These are phyloP conservation scores for Claviceps sorghi DNA, from an alignment of 2,329 filamentous ascomycete species.

Conservation along the genomic window DNA sequence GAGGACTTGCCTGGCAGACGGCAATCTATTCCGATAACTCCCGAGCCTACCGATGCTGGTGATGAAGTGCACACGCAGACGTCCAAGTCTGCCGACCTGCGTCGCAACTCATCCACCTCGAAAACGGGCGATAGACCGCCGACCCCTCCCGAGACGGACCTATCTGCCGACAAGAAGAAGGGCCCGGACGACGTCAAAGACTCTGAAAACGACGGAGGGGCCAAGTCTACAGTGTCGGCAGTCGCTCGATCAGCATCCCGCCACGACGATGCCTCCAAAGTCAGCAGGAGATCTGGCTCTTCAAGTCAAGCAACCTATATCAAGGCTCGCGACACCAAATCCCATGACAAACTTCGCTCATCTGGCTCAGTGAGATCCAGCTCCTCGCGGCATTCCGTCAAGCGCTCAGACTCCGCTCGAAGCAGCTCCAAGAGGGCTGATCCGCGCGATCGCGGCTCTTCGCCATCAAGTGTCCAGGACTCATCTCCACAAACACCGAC, in stretches of 20 bases:
- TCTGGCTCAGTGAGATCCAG: conserved; percentile 21
- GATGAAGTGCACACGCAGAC: conserved; percentile 21
- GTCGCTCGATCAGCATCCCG: conserved; percentile 29
- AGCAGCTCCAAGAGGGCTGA: conserved; percentile 22
- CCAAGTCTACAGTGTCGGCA: conserved; percentile 30
- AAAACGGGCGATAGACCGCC: conserved; percentile 37
- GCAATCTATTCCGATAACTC: conserved; percentile 40
- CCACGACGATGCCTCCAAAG: conserved; percentile 34
- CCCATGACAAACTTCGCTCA: conserved; percentile 22
- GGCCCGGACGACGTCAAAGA: conserved; percentile 21
- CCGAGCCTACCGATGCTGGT: conserved; percentile 57
- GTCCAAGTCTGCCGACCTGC: conserved; percentile 32
- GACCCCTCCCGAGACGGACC: conserved; percentile 48
- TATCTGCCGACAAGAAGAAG: conserved; percentile 30
- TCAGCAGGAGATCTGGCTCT: conserved; percentile 38
- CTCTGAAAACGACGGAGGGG: conserved; percentile 18
- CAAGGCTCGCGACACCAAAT: conserved; percentile 21
- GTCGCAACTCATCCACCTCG: conserved; percentile 22
- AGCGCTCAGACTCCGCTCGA: conserved; percentile 25
- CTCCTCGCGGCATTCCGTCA: conserved; percentile 19
- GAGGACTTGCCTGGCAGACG: conserved; percentile 29
- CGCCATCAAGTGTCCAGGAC: conserved; percentile 33
- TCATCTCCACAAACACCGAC: conserved; percentile 50
- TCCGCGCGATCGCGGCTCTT: conserved; percentile 26
- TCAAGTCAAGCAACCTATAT: conserved; percentile 46